Evolutionary conservation across 768 basidiomycete genomes (phyloP).

Genomic region (Calocybe cyanea): DNA sequence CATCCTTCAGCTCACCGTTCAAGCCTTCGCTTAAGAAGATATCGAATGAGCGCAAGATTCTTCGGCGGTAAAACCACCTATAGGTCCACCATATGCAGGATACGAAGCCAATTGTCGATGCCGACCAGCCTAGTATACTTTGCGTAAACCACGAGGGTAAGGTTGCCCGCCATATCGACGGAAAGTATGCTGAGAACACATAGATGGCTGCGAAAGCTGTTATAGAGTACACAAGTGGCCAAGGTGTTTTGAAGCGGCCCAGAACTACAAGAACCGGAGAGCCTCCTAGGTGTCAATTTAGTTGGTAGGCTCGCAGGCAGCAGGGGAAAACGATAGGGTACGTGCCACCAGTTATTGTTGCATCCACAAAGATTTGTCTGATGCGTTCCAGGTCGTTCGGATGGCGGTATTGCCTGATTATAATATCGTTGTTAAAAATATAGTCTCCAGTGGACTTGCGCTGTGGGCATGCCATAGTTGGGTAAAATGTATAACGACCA

Average conservation of each 20-base stretch:
- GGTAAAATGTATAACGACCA: no score
- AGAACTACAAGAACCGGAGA: conserved; percentile 11
- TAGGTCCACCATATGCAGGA: neutral
- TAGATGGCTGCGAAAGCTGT: neutral
- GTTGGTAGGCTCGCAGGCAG: neutral
- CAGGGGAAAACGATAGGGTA: neutral
- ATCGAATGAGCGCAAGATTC: conserved; percentile 3
- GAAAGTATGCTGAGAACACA: neutral
- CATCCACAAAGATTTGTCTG: conserved; percentile 7
- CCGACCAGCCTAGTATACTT: neutral
- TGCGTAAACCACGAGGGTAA: neutral
- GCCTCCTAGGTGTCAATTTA: neutral
- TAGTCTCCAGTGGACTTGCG: no score
- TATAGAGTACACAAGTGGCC: neutral
- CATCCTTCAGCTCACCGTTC: conserved; percentile 10
- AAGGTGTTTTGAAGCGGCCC: neutral
- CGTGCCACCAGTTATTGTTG: conserved; percentile 13
- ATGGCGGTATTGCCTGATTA: conserved; percentile 10
- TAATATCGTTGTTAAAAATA: neutral
- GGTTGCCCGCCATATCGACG: neutral
- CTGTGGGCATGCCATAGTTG: no score
- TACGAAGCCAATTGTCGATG: neutral
- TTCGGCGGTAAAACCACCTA: conserved; percentile 2
- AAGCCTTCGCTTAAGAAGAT: conserved; percentile 7
- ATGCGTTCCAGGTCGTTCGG: conserved; percentile 11